Conservation (phyloP, 306 rosid genomes). For the Vigna nakashimae region DNA sequence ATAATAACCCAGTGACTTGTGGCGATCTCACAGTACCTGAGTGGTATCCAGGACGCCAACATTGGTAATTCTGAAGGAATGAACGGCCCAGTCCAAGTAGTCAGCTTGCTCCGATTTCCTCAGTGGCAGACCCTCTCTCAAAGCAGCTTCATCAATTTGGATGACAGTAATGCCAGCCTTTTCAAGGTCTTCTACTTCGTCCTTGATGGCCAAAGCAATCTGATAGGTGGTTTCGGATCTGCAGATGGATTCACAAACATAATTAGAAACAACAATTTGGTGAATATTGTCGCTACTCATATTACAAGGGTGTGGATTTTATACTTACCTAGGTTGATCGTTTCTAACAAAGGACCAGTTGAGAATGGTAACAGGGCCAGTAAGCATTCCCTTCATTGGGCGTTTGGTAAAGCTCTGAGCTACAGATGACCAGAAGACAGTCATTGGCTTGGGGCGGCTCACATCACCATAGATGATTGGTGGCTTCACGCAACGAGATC, state of each 20-base stretch:
- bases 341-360: constrained; percentile 94
- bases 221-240: constrained; percentile 87
- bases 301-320: constrained; percentile 15
- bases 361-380: constrained; percentile 96
- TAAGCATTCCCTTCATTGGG: constrained; percentile 99
- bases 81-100: constrained; percentile 98
- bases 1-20: background rate
- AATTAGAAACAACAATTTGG: constrained; percentile 29
- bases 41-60: constrained; percentile 78
- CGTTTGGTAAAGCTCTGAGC: constrained; percentile 88
- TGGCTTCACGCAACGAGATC: constrained; percentile 97
- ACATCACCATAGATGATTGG: constrained; percentile 97
- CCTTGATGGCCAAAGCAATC: constrained; percentile 94
- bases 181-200: constrained; percentile 93
- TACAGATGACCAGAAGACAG: constrained; percentile 86
- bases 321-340: constrained; percentile 89
- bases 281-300: background rate
- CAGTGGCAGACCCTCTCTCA: constrained; percentile 86
- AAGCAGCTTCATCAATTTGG: constrained; percentile 94
- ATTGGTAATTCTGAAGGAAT: constrained; percentile 89
- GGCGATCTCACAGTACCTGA: constrained; percentile 62
- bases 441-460: constrained; percentile 95
- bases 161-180: constrained; percentile 78
- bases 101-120: constrained; percentile 88
- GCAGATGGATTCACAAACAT: constrained; percentile 29